Conservation (phyloP, 768 basidiomycete genomes). For the Pisolithus sp. region DNA sequence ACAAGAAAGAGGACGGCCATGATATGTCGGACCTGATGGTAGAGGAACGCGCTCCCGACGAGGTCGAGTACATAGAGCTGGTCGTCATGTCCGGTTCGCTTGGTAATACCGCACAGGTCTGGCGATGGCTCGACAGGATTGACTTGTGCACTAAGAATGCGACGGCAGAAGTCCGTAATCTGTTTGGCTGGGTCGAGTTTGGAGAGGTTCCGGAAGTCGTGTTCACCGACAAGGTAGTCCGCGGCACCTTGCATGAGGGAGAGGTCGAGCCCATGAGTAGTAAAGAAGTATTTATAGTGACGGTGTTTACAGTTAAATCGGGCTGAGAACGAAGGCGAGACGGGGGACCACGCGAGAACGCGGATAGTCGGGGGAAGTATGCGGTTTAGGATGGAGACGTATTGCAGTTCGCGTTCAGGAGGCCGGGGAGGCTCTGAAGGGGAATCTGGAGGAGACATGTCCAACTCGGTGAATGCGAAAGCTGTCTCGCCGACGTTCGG, state of each 20-base stretch:
- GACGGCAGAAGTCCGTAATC: slow-evolving; percentile 70
- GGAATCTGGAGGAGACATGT: slow-evolving; percentile 33
- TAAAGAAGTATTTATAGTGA: slow-evolving; percentile 99
- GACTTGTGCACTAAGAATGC: slow-evolving; percentile 63
- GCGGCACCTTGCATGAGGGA: slow-evolving; percentile 73
- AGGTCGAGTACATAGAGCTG: slow-evolving; percentile 69
- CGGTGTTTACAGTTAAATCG: slow-evolving; percentile 81
- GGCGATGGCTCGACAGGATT: slow-evolving; percentile 29
- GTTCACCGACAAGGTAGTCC: slow-evolving; percentile 67
- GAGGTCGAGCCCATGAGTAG: slow-evolving; percentile 58
- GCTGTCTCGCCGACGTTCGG: slow-evolving; percentile 6
- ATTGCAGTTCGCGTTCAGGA: slow-evolving; percentile 56
- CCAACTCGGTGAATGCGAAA: slow-evolving; percentile 24
- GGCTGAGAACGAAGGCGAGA: slow-evolving; percentile 72
- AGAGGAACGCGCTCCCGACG: slow-evolving; percentile 82
- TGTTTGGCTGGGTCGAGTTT: slow-evolving; percentile 91
- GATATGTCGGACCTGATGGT: slow-evolving; percentile 94
- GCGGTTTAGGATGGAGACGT: slow-evolving; percentile 76
- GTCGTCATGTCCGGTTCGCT: slow-evolving; percentile 19
- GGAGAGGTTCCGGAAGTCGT: slow-evolving; percentile 95
- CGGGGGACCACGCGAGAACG: slow-evolving; percentile 90
- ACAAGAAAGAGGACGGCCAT: slow-evolving; percentile 88
- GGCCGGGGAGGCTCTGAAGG: slow-evolving; percentile 18
- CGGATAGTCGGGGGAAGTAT: slow-evolving; percentile 87
- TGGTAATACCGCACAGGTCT: slow-evolving; percentile 7